These are phyloP conservation scores for Plantago major DNA, from an alignment of 257 asterid species.

Conservation along the genomic window DNA sequence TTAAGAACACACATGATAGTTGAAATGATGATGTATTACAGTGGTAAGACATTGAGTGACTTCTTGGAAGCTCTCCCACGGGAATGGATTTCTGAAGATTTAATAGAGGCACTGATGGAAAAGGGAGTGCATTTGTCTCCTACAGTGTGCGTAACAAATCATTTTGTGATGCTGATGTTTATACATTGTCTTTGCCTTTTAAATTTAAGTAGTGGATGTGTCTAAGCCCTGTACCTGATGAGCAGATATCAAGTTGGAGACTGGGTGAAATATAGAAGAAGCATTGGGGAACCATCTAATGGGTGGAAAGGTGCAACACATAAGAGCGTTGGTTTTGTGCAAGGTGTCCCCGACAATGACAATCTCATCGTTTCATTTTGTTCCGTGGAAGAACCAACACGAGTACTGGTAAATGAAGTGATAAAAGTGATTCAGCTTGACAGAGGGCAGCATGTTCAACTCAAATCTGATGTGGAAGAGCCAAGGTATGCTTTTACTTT, in stretches of 20 bases:
- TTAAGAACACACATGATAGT: slow-evolving; percentile 13
- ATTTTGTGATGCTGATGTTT: slow-evolving; percentile 7
- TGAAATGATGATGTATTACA: slow-evolving; percentile 33
- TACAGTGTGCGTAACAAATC: slow-evolving; percentile 50
- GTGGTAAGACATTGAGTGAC: slow-evolving; percentile 85
- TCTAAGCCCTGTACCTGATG: slow-evolving; percentile 10
- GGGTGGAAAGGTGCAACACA: slow-evolving; percentile 97
- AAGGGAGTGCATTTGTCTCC: slow-evolving; percentile 80
- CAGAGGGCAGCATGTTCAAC: slow-evolving; percentile 97
- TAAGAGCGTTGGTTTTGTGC: slow-evolving; percentile 94
- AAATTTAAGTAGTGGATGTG: slow-evolving; percentile 12
- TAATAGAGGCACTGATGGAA: slow-evolving; percentile 69
- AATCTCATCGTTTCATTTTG: slow-evolving; percentile 81
- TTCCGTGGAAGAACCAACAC: slow-evolving; percentile 53
- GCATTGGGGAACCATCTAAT: slow-evolving; percentile 60
- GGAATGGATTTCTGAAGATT: slow-evolving; percentile 98
- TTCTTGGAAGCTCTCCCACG: slow-evolving; percentile 96
- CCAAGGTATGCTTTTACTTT: slow-evolving; percentile 58
- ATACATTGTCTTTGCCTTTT: slow-evolving; percentile 5
- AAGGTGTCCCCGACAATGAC: slow-evolving; percentile 71
- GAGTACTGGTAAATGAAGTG: slow-evolving; percentile 67
- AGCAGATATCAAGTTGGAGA: slow-evolving; percentile 79
- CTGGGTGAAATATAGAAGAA: slow-evolving; percentile 92
- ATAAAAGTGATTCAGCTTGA: slow-evolving; percentile 88
- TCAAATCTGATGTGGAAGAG: slow-evolving; percentile 79